A percentile compares a stretch with the other conserved stretches of the same genome.
Evolutionary conservation across 306 rosid genomes (phyloP).

Genomic region (Argentina anserina): DNA sequence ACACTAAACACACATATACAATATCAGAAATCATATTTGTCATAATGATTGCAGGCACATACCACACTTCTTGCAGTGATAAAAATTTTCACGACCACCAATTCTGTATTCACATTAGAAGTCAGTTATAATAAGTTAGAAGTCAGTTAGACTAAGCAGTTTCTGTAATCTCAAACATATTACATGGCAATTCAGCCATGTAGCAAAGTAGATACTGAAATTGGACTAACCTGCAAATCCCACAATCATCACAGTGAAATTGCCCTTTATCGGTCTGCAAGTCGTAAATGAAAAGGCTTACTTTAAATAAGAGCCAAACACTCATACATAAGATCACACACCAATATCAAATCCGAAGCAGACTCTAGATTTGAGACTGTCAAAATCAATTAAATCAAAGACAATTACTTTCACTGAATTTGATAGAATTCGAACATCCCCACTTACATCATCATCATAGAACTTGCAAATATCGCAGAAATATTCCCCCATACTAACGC

Average conservation of each 20-base stretch:
- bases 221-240: slow-evolving; percentile 79
- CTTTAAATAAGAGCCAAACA: slow-evolving; percentile 11
- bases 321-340: slow-evolving; percentile 10
- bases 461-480: slow-evolving; percentile 86
- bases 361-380: slow-evolving; percentile 3
- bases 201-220: neutral
- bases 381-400: slow-evolving; percentile 19
- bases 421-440: slow-evolving; percentile 14
- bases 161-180: slow-evolving; percentile 24
- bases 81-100: slow-evolving; percentile 79
- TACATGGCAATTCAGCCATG: neutral
- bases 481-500: slow-evolving; percentile 92
- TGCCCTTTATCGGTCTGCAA: slow-evolving; percentile 64
- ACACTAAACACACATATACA: neutral
- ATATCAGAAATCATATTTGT: neutral
- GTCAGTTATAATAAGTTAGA: slow-evolving; percentile 2
- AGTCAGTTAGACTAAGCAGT: no score
- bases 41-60: slow-evolving; percentile 32
- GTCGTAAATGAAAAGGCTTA: slow-evolving; percentile 14
- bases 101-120: slow-evolving; percentile 56
- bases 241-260: slow-evolving; percentile 94
- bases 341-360: slow-evolving; percentile 16
- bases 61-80: slow-evolving; percentile 95
- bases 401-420: neutral
- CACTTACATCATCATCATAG: slow-evolving; percentile 84